A percentile compares a stretch with the other conserved stretches of the same genome.
phyloP scores from a whole-genome alignment of 352 stramenopile genomes.

The Thraustochytrium sp. region DNA sequence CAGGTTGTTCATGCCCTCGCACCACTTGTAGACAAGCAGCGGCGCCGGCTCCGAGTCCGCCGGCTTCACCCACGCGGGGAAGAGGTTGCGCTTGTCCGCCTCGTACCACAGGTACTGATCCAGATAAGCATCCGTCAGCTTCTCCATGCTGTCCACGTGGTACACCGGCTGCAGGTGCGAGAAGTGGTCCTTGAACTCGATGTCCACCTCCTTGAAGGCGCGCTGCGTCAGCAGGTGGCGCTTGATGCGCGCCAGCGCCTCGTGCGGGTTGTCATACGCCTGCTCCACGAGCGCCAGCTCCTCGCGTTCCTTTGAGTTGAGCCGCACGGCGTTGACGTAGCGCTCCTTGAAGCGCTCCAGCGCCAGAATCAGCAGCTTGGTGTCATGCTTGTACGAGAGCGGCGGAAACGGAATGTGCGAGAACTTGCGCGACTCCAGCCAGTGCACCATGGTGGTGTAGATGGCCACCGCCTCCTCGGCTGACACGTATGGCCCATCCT shows the following conservation, averaged over 20 bases:
- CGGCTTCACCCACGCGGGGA: conserved; percentile 99
- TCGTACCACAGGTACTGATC: conserved; percentile 99
- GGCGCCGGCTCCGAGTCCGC: conserved; percentile 96
- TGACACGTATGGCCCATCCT: conserved; percentile 95
- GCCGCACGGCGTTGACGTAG: conserved; percentile 87
- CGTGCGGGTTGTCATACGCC: conserved; percentile 98
- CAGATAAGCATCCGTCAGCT: conserved; percentile 97
- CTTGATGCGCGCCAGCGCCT: conserved; percentile 97
- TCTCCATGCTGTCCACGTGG: conserved; percentile 98
- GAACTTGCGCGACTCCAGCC: conserved; percentile 98
- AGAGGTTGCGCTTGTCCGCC: conserved; percentile 98
- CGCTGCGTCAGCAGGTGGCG: conserved; percentile 95
- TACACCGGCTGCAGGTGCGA: conserved; percentile 97
- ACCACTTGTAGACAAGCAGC: conserved; percentile 99
- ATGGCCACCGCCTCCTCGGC: conserved; percentile 98
- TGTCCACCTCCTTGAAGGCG: conserved; percentile 99
- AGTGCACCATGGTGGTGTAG: conserved; percentile 99
- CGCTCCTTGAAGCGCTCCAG: conserved; percentile 98
- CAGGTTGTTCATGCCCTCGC: conserved; percentile 99
- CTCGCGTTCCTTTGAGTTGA: conserved; percentile 96
- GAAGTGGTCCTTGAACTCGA: conserved; percentile 99
- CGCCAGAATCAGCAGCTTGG: conserved; percentile 98
- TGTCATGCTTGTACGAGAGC: conserved; percentile 99
- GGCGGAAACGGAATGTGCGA: conserved; percentile 98
- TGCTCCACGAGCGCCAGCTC: conserved; percentile 97